Evolutionary conservation across 2,329 filamentous ascomycete genomes (phyloP).

Genomic region (Claviceps quebecensis): DNA sequence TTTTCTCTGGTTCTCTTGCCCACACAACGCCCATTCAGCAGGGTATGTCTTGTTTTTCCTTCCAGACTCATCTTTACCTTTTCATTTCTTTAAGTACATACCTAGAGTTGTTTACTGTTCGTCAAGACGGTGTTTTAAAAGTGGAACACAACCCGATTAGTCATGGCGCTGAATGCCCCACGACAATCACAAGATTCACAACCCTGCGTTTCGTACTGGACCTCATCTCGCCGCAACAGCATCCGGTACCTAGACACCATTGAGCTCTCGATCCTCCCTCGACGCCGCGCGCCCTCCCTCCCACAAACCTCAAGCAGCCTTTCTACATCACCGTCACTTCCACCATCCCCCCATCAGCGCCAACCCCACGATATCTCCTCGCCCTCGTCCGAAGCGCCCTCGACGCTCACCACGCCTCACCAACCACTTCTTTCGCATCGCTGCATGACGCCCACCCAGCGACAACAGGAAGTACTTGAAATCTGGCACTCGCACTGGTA

Average conservation of each 20-base stretch:
- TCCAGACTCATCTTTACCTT: no score
- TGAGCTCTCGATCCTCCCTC: conserved; percentile 4
- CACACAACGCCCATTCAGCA: no score
- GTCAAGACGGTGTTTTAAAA: no score
- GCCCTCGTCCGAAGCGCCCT: not conserved
- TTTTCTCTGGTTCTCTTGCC: no score
- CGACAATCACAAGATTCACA: not conserved
- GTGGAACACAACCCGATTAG: not conserved
- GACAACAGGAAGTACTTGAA: not conserved
- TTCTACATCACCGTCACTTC: not conserved
- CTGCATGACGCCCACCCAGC: not conserved
- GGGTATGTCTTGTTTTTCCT: no score
- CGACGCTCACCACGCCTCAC: not conserved
- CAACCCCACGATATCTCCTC: not conserved
- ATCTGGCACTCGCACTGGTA: not conserved
- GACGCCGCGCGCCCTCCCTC: not conserved
- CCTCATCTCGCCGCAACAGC: not conserved
- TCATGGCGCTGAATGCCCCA: not conserved
- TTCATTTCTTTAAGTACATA: no score
- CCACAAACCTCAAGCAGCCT: not conserved
- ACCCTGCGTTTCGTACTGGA: not conserved
- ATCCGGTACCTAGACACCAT: not conserved
- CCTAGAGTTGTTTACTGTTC: no score
- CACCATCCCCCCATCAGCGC: not conserved
- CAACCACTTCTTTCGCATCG: not conserved